Base-by-base conservation (phyloP, 805 yeast species). In the Metschnikowia santaceciliae region DNA sequence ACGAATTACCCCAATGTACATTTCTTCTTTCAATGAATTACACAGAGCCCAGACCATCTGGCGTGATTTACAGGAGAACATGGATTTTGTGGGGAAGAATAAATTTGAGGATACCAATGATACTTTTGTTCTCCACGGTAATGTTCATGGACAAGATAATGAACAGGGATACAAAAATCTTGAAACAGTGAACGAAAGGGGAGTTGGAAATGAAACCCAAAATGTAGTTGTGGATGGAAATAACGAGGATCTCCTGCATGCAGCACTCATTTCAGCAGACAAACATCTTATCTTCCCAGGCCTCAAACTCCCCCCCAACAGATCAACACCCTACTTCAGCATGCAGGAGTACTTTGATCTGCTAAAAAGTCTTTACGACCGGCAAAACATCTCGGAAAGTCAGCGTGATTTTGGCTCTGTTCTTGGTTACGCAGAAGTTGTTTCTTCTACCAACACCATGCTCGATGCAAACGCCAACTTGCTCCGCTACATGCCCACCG, bases 401-500 rank as follows among this genome's bases (percentile, higher is more conserved):
- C 55, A 58, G 10, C 53, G 72, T 4, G 69, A 68, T 3, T 70
- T 84, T 38, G 98, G 97, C 1, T 69, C 86, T 0, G 63, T 77
- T 1, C 65, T 88, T 20, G 68, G 88, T 34, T 92, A 92, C 62
- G 90, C 89, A 13, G 97, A 92, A 62, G 96, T 91, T 5, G 82
- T 91, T 1, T 88, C 97, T 0, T 91, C 98, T 0, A 92, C 99
- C 0, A 84, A 81, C 49, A 79, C 88, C 0, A 69, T 92, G 62
- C 71, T 94, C 57, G 96, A 92, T 62, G 75, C 79, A 40, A 94
- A 94, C 66, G 77, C 81, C 43, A 62, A 72, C 11, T 62, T 89
- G 35, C 66, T 92, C 49, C 69, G 75, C 6, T 61, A 70, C 34
- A 65, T 88, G 26, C 96, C 96, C 0, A 75, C 82, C 26, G 96